These are phyloP conservation scores for Fusarium virguliforme DNA, from an alignment of 2,329 filamentous ascomycete species.

Conservation along the genomic window DNA sequence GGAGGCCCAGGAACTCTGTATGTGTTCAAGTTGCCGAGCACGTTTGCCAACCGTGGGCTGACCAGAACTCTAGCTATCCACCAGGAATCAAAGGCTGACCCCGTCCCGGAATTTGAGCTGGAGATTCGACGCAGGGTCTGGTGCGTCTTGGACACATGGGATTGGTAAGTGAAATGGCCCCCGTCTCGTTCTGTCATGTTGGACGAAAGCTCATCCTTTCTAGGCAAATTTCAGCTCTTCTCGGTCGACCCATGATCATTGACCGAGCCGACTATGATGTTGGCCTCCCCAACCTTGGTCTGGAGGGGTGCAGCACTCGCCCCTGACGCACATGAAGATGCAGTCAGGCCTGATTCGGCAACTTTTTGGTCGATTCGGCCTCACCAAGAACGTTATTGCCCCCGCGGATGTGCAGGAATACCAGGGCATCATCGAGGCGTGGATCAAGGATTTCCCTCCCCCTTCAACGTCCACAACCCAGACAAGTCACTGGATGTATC, in stretches of 20 bases:
- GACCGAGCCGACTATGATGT: conserved; percentile 55
- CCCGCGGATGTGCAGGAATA: conserved; percentile 55
- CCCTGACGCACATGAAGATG: conserved; percentile 57
- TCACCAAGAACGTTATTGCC: conserved; percentile 50
- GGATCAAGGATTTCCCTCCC: conserved; percentile 62
- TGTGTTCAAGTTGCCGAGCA: neutral
- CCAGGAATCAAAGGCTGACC: conserved; percentile 50
- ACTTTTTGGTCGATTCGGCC: conserved; percentile 54
- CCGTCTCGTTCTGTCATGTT: neutral
- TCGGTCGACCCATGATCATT: conserved; percentile 56
- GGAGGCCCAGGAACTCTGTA: conserved; percentile 58
- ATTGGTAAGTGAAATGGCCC: conserved; percentile 52
- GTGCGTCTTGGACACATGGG: conserved; percentile 59
- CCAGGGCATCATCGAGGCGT: conserved; percentile 58
- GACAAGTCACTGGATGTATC: conserved; percentile 61
- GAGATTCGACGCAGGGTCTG: conserved; percentile 58
- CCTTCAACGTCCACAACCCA: conserved; percentile 58
- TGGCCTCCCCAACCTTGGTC: conserved; percentile 53
- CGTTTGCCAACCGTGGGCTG: conserved; percentile 4
- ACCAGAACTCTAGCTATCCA: conserved; percentile 50
- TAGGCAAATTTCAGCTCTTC: conserved; percentile 57
- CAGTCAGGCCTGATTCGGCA: conserved; percentile 55
- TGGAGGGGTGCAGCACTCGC: conserved; percentile 55
- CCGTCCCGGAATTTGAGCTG: conserved; percentile 54
- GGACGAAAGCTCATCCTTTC: neutral